A percentile compares a stretch with the other conserved stretches of the same genome.
Evolutionary conservation across 495 filamentous ascomycete species (phyloP).

Genomic region (Neurospora pannonica): DNA sequence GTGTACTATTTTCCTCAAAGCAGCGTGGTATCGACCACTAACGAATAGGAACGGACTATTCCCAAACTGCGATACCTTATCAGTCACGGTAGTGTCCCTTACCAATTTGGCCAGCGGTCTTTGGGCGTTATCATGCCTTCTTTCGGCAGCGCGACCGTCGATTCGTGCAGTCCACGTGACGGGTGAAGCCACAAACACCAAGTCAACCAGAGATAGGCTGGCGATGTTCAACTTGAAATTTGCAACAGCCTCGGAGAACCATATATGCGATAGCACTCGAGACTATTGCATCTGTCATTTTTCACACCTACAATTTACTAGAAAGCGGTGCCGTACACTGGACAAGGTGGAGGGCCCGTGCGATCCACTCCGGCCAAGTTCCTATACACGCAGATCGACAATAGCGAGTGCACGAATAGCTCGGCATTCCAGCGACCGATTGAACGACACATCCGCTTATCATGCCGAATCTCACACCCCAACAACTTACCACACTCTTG

Average conservation of each 20-base stretch:
- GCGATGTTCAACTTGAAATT: neutral
- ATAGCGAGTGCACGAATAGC: neutral
- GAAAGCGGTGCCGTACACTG: neutral
- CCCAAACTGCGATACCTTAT: neutral
- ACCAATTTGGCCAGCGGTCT: neutral
- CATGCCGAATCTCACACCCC: slow-evolving; percentile 5
- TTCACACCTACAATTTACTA: neutral
- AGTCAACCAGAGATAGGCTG: neutral
- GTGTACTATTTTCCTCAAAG: neutral
- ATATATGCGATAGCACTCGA: neutral
- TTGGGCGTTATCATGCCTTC: neutral
- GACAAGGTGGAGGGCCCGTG: neutral
- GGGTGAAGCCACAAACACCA: neutral
- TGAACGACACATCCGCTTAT: neutral
- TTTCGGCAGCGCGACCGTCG: neutral
- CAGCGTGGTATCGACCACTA: neutral
- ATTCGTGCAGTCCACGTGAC: neutral
- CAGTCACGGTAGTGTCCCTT: neutral
- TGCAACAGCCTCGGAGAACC: neutral
- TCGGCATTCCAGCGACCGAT: neutral
- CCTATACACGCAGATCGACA: neutral
- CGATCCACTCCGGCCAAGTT: neutral
- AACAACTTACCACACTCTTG: slow-evolving; percentile 17
- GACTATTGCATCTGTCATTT: neutral
- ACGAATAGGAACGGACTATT: neutral